phyloP scores from a whole-genome alignment of 129 eudicot species.

The Logfia minima region DNA sequence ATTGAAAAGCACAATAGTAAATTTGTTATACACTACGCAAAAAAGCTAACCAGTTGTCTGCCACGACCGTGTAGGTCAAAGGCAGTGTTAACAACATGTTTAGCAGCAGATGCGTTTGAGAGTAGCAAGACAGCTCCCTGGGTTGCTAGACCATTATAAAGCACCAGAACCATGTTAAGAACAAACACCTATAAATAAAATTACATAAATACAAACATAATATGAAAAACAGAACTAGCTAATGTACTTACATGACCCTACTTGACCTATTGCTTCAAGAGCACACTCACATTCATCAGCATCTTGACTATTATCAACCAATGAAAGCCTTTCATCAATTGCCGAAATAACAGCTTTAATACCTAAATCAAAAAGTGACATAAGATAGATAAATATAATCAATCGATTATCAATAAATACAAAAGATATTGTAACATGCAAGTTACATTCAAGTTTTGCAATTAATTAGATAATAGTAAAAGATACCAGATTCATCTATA shows the following conservation, averaged over 20 bases:
- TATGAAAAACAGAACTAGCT: neutral
- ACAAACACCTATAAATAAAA: neutral
- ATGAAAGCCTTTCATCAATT: slow-evolving; percentile 57
- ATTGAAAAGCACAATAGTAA: slow-evolving; percentile 1
- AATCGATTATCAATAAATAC: neutral
- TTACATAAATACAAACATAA: neutral
- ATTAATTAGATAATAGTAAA: neutral
- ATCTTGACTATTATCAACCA: slow-evolving; percentile 61
- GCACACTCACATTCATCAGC: slow-evolving; percentile 93
- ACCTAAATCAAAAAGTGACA: slow-evolving; percentile 44
- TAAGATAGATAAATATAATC: neutral
- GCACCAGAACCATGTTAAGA: slow-evolving; percentile 19
- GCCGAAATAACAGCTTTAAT: slow-evolving; percentile 59
- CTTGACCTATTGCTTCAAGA: slow-evolving; percentile 90
- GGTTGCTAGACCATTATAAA: slow-evolving; percentile 43
- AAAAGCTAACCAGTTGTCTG: slow-evolving; percentile 63
- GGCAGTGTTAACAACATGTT: slow-evolving; percentile 66
- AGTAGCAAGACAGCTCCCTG: slow-evolving; percentile 76
- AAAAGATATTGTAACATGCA: neutral
- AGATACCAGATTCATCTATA: slow-evolving; percentile 57
- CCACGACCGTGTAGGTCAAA: slow-evolving; percentile 82
- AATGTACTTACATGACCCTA: slow-evolving; percentile 75
- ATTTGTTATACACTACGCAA: slow-evolving; percentile 4
- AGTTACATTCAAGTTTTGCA: neutral
- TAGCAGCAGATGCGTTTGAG: slow-evolving; percentile 56